phyloP scores from a whole-genome alignment of 202 grass and related monocot species.

The Eragrostis tef region DNA sequence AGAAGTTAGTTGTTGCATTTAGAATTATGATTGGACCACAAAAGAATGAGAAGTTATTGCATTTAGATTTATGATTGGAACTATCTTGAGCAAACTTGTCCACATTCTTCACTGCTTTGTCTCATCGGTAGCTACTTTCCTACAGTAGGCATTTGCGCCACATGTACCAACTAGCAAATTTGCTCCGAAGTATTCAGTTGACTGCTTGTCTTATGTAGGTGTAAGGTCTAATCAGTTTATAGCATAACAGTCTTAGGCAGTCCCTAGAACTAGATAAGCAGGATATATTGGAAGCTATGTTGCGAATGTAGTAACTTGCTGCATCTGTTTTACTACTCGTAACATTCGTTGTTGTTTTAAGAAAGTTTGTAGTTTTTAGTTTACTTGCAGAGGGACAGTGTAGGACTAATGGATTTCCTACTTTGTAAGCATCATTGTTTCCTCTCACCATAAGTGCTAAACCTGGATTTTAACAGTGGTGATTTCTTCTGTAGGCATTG shows the following conservation, averaged over 20 bases:
- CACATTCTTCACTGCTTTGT: background rate
- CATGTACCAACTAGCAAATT: background rate
- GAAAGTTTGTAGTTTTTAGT: background rate
- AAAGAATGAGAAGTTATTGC: background rate
- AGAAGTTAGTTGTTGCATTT: background rate
- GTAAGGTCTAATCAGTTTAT: background rate
- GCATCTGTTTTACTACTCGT: background rate
- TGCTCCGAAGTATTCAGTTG: background rate
- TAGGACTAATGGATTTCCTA: background rate
- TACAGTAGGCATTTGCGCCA: background rate
- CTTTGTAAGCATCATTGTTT: slow-evolving; percentile 18
- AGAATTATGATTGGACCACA: background rate
- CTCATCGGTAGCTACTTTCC: background rate
- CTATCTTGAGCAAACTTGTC: background rate
- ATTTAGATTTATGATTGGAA: background rate
- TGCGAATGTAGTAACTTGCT: background rate
- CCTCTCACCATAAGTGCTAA: background rate
- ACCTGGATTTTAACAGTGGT: slow-evolving; percentile 15
- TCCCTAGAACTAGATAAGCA: background rate
- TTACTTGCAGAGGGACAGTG: background rate
- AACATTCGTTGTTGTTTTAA: background rate
- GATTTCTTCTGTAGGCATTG: slow-evolving; percentile 61
- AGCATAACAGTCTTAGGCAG: background rate
- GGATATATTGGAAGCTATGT: background rate
- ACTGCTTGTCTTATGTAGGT: too few relatives aligned